phyloP scores from a whole-genome alignment of 129 eudicot genomes.

The Artemisia annua region DNA sequence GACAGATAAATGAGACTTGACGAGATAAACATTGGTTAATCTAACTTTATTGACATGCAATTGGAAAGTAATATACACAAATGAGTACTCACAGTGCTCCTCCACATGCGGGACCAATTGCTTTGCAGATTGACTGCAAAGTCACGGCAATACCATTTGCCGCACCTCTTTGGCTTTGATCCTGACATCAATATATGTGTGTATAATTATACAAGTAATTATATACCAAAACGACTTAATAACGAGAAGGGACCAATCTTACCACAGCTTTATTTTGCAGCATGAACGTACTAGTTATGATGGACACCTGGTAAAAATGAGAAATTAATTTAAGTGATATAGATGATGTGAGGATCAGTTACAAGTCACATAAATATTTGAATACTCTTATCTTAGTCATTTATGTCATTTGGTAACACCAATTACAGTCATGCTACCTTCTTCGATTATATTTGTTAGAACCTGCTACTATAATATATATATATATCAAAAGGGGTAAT shows the following conservation, averaged over 20 bases:
- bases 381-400: not conserved
- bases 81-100: slow-evolving; percentile 68
- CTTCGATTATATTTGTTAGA: not conserved
- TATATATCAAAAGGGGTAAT: not conserved
- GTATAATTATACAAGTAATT: not conserved
- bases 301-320: slow-evolving; percentile 44
- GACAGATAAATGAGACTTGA: slow-evolving; percentile 3
- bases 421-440: too few species aligned
- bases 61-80: not conserved
- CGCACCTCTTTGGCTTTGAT: slow-evolving; percentile 87
- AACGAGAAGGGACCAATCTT: slow-evolving; percentile 16
- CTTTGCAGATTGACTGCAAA: slow-evolving; percentile 64
- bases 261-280: slow-evolving; percentile 92
- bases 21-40: not conserved
- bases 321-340: not conserved
- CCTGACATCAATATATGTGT: slow-evolving; percentile 39
- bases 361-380: not conserved
- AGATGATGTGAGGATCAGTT: slow-evolving; percentile 1
- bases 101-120: slow-evolving; percentile 73
- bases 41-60: not conserved
- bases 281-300: slow-evolving; percentile 60
- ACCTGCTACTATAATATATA: not conserved
- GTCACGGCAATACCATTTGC: slow-evolving; percentile 87
- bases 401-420: too few species aligned
- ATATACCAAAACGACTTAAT: slow-evolving; percentile 1